A percentile compares a stretch with the other conserved stretches of the same genome.
Evolutionary conservation across 345 rosid species (phyloP).

Genomic region (Gossypium thurberi): DNA sequence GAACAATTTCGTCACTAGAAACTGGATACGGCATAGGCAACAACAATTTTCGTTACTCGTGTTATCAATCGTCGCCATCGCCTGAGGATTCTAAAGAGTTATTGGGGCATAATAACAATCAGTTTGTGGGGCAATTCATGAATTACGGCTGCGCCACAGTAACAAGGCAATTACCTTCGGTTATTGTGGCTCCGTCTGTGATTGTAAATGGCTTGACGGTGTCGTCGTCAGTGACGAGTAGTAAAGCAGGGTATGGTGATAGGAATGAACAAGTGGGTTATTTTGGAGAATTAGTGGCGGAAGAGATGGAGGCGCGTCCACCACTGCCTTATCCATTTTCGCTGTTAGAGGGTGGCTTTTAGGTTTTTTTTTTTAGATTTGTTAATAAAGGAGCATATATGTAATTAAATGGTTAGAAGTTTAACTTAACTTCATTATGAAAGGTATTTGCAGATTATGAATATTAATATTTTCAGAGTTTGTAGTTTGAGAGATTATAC

Average conservation of each 20-base stretch:
- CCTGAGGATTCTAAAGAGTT: slow-evolving; percentile 34
- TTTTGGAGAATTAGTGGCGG: slow-evolving; percentile 38
- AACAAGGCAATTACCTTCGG: neutral
- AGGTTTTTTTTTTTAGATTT: neutral
- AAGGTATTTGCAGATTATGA: too few relatives aligned
- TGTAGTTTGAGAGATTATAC: too few relatives aligned
- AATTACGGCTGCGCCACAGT: slow-evolving; percentile 7
- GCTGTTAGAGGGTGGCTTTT: slow-evolving; percentile 51
- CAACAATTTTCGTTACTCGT: slow-evolving; percentile 8
- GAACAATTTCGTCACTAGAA: slow-evolving; percentile 40
- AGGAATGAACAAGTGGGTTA: slow-evolving; percentile 23
- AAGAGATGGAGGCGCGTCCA: slow-evolving; percentile 24
- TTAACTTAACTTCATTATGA: too few relatives aligned
- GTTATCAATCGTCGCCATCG: slow-evolving; percentile 22
- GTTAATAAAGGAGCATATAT: too few relatives aligned
- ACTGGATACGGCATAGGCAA: slow-evolving; percentile 20
- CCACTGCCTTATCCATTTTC: slow-evolving; percentile 63
- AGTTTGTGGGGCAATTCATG: neutral
- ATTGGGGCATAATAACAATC: slow-evolving; percentile 11
- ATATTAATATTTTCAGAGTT: too few relatives aligned
- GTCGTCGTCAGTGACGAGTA: slow-evolving; percentile 18
- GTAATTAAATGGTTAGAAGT: too few relatives aligned
- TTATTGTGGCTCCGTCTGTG: slow-evolving; percentile 13
- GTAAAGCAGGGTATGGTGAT: slow-evolving; percentile 20
- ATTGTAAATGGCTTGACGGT: slow-evolving; percentile 17